Base-by-base conservation (phyloP, 495 filamentous ascomycete species). In the Penicillium riverlandense region DNA sequence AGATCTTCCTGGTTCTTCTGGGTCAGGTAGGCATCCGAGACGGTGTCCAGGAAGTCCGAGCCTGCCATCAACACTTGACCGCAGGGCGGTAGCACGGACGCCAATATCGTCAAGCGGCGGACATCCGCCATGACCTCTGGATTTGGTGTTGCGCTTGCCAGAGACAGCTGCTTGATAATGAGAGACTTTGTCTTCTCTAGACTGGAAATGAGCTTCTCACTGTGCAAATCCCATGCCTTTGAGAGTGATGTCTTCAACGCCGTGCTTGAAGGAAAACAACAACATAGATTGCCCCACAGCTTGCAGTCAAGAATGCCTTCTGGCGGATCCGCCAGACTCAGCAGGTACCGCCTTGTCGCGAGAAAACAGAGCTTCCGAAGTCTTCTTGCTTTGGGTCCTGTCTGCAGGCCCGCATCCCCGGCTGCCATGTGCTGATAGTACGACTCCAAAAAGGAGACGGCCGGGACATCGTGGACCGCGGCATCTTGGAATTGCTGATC, bases 1-100 rank as follows among this genome's bases (percentile, higher is more conserved):
- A 84, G 57, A 7, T 72, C 71, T 11, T 72, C 74, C 35, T 79
- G 36, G 2, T 35, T 75, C 49, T 71, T 75, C 16, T 52, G 45
- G 39, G 79, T 65, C 35, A 70, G 76, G 61, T 85, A 94, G 40
- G 77, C 77, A 48, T 70, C 75, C 29, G 75, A 66, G 11, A 94
- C 67, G 3, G 83, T 80, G 55, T 96, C 90, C 10, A 95, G 56
- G 53, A 90, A 90, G 59, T 95, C 90, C 38, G 86, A 86, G 12
- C 90, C 90, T 1, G 82, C 81, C 59, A 94, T 74, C 38, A 95
- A 80, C 53, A 83, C 80, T 34, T 72, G 66, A 32, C 72, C 71
- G 55, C 48, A 57, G 30, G 48, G 50, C 28, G 60, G 61, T 27
- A 69, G 49, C 7, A 50, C 52, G 7, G 66, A 71, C 6, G 59